These are phyloP conservation scores for Termitomyces sp. DNA, from an alignment of 768 basidiomycete genomes.

Conservation along the genomic window DNA sequence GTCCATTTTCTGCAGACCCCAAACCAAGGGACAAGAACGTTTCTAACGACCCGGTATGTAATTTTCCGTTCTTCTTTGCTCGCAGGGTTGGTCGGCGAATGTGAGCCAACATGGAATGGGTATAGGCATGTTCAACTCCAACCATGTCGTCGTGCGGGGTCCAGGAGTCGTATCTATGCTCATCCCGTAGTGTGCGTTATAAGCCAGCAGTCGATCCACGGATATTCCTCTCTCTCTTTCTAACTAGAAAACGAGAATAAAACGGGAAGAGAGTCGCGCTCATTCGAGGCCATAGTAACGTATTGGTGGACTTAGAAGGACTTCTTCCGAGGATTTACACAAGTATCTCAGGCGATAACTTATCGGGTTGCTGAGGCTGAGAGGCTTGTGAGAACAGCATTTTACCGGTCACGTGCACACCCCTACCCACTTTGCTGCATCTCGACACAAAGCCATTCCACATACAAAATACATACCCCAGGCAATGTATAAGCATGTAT, in stretches of 20 bases:
- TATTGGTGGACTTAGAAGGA: background rate
- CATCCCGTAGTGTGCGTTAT: background rate
- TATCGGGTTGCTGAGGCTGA: too few relatives aligned
- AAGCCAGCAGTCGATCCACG: background rate
- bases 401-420: too few relatives aligned
- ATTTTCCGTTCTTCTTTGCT: background rate
- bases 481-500: too few relatives aligned
- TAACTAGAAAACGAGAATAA: background rate
- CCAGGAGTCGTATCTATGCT: background rate
- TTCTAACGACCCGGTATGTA: slow-evolving; percentile 20
- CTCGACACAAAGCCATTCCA: too few relatives aligned
- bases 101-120: slow-evolving; percentile 21
- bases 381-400: too few relatives aligned
- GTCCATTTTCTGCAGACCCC: slow-evolving; percentile 22
- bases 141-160: slow-evolving; percentile 9
- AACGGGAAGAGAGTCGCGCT: background rate
- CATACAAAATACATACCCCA: too few relatives aligned
- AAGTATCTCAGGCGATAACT: too few relatives aligned
- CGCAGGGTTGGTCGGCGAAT: slow-evolving; percentile 15
- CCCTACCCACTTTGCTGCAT: too few relatives aligned
- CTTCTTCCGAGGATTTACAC: background rate
- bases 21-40: slow-evolving; percentile 27
- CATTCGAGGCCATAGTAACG: background rate
- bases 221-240: background rate
- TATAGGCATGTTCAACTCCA: slow-evolving; percentile 14